Evolutionary conservation across 208 protist genomes (phyloP), one percentile per base, ranked within the genome.

Genomic region (Acanthamoeba lenticulata): DNA sequence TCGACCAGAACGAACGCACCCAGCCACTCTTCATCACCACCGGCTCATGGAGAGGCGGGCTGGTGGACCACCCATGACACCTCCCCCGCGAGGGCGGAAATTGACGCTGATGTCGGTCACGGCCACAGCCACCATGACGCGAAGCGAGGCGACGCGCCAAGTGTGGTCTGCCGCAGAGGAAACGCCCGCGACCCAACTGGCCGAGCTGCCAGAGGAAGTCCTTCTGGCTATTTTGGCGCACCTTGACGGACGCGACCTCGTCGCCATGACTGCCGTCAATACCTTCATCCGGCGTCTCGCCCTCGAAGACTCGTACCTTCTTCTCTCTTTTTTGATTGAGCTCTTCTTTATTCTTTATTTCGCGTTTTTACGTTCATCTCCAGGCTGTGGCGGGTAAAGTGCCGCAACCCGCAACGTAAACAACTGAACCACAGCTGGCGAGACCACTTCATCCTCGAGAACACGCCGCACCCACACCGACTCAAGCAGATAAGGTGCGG

Each of bases 361-460:
- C 15, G 0, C 5, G 5, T 52, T 52, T 52, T 52, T 52, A 52
- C 5, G 5, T 69, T 69, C 27, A 69, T 69, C 27, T 69, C 6
- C 24, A 86, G 77, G 77, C 44, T 86, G 38, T 86, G 77, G 77
- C 11, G 77, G n/a, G 38, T 32, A 24, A 86, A 86, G 77, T 86
- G 77, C 44, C 49, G 77, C n/a, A 57, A 86, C 29, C 77, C 44
- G 11, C 77, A 86, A 29, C 77, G 44, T 44, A 86, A 86, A 44
- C 77, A 52, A 11, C 5, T 86, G 44, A 29, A 27, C 40, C 77
- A 86, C 77, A 40, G 42, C 27, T 86, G 77, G 77, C 77, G 44
- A 38, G n/a, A 86, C 3, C 77, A 86, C 44, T 86, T 86, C n/a
- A 38, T 86, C 27, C 9, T 86, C 15, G 77, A 52, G 32, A 86